Evolutionary conservation across 1,284 basidiomycete species (phyloP).

Genomic region (Sanghuangporus baumii): DNA sequence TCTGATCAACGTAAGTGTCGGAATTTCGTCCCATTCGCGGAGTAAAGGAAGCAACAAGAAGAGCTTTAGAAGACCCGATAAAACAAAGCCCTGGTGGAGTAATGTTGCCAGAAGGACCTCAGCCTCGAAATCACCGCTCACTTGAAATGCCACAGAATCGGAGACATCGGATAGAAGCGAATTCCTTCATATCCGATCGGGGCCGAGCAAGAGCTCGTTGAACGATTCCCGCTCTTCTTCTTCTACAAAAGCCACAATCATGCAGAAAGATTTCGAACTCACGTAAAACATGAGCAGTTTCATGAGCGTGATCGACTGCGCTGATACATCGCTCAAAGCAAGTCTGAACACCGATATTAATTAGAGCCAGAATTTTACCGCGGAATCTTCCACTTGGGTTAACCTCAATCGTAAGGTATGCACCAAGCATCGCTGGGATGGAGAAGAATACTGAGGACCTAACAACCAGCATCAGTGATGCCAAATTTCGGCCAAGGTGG

Average conservation of each 20-base stretch:
- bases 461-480: background rate
- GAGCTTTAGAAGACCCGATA: background rate
- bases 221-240: background rate
- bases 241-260: background rate
- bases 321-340: background rate
- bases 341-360: background rate
- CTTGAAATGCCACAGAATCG: background rate
- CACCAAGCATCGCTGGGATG: background rate
- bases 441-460: background rate
- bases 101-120: too few relatives aligned
- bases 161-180: background rate
- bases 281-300: background rate
- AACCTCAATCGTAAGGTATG: background rate
- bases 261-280: background rate
- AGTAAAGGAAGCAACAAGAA: background rate
- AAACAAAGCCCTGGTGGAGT: too few relatives aligned
- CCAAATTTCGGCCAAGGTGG: background rate
- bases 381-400: background rate
- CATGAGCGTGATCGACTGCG: background rate
- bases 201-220: background rate
- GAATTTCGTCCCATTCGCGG: background rate
- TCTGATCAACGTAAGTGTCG: background rate
- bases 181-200: background rate
- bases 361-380: background rate
- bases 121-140: too few relatives aligned